A percentile compares a stretch with the other conserved stretches of the same genome.
Evolutionary conservation across 108 stramenopile species (phyloP).

Genomic region (Cyclotella kingstonii): DNA sequence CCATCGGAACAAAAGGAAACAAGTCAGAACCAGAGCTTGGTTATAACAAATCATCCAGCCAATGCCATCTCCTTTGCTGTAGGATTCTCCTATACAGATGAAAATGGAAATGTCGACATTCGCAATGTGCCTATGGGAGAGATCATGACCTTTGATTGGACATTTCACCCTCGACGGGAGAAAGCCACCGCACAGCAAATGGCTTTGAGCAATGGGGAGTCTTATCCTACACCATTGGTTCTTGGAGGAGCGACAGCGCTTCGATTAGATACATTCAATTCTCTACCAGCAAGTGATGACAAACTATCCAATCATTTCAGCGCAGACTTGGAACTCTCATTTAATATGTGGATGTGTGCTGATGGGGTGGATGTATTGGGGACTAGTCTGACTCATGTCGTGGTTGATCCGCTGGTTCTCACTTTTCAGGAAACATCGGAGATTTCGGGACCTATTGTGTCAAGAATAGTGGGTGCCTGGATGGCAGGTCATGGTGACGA

Average conservation of each 20-base stretch:
- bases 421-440: constrained; percentile 11
- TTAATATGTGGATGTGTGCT: constrained; percentile 86
- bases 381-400: constrained; percentile 29
- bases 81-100: constrained; percentile 26
- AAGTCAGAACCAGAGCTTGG: constrained; percentile 11
- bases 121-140: constrained; percentile 7
- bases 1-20: neutral
- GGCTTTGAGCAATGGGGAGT: constrained; percentile 59
- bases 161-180: constrained; percentile 27
- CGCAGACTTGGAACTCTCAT: constrained; percentile 71
- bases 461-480: constrained; percentile 73
- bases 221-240: constrained; percentile 64
- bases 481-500: constrained; percentile 59
- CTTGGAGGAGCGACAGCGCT: constrained; percentile 68
- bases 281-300: constrained; percentile 63
- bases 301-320: constrained; percentile 46
- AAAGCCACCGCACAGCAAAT: constrained; percentile 53
- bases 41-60: constrained; percentile 67
- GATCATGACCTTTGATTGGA: constrained; percentile 26
- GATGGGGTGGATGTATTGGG: constrained; percentile 79
- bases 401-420: constrained; percentile 23
- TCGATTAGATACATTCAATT: constrained; percentile 61
- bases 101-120: constrained; percentile 26
- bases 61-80: constrained; percentile 71
- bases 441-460: constrained; percentile 30